A percentile compares a stretch with the other conserved stretches of the same genome.
Conservation (phyloP, 2,329 filamentous ascomycete species). For the Fusarium sacchari region DNA sequence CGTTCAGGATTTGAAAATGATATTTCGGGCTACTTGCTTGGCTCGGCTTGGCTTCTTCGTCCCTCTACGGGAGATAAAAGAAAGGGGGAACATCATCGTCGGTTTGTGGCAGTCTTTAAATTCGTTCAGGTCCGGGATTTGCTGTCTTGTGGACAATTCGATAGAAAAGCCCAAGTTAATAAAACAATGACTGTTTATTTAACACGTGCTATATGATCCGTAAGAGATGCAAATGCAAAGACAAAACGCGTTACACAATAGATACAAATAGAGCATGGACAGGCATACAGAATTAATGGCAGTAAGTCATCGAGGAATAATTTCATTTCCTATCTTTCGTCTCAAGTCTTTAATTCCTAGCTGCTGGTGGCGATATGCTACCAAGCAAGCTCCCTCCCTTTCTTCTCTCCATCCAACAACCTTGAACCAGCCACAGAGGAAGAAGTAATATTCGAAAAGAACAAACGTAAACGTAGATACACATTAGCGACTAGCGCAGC, state of each 20-base stretch:
- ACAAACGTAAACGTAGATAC: conserved; percentile 40
- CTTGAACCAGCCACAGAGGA: conserved; percentile 34
- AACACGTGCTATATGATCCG: not conserved
- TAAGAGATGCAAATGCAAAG: not conserved
- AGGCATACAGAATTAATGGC: not conserved
- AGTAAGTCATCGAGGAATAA: conserved; percentile 29
- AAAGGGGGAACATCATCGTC: not conserved
- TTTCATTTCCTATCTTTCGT: conserved; percentile 43
- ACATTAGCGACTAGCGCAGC: conserved; percentile 45
- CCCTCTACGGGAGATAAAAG: not conserved
- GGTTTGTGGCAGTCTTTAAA: not conserved
- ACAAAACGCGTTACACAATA: not conserved
- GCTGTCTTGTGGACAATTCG: not conserved
- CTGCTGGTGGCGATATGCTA: conserved; percentile 12
- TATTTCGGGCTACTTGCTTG: not conserved
- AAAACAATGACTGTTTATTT: not conserved
- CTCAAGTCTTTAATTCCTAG: conserved; percentile 37
- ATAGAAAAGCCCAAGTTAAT: not conserved
- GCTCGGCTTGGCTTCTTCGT: not conserved
- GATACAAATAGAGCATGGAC: not conserved
- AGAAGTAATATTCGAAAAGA: conserved; percentile 39
- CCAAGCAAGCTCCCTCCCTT: conserved; percentile 21
- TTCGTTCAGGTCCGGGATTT: not conserved
- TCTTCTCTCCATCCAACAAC: conserved; percentile 38
- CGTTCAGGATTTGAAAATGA: not conserved